These are phyloP conservation scores for Pogostemon cablin DNA, from an alignment of 257 asterid genomes.

Conservation along the genomic window DNA sequence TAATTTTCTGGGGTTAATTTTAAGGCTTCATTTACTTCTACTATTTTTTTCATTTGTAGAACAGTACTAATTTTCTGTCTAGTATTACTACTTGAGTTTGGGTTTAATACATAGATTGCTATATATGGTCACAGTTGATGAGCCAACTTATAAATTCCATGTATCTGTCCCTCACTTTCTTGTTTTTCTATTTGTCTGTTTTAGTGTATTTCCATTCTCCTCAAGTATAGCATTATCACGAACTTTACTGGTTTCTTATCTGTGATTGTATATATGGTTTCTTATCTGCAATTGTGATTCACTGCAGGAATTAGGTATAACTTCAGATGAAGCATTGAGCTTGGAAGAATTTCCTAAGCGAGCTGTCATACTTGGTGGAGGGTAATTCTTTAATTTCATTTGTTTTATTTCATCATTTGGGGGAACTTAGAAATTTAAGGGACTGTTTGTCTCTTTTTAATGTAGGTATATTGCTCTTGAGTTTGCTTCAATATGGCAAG, in stretches of 20 bases:
- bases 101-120: not conserved
- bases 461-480: slow-evolving; percentile 94
- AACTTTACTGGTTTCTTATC: slow-evolving; percentile 1
- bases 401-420: slow-evolving; percentile 15
- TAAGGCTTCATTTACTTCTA: not conserved
- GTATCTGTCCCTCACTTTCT: not conserved
- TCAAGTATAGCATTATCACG: not conserved
- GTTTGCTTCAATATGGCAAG: slow-evolving; percentile 99
- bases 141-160: not conserved
- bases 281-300: slow-evolving; percentile 13
- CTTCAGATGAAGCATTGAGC: slow-evolving; percentile 98
- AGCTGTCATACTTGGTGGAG: slow-evolving; percentile 87
- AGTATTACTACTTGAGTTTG: not conserved
- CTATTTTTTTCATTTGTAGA: slow-evolving; percentile 3
- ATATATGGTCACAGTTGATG: not conserved
- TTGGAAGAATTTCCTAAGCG: slow-evolving; percentile 93
- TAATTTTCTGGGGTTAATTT: slow-evolving; percentile 2
- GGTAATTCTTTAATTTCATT: slow-evolving; percentile 49
- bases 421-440: slow-evolving; percentile 21
- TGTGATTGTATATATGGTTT: not conserved
- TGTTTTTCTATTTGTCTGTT: not conserved
- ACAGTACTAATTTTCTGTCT: not conserved
- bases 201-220: slow-evolving; percentile 3
- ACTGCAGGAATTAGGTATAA: slow-evolving; percentile 81
- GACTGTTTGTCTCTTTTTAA: slow-evolving; percentile 17